Base-by-base conservation (phyloP, 495 filamentous ascomycete genomes). In the Geopyxis carbonaria region DNA sequence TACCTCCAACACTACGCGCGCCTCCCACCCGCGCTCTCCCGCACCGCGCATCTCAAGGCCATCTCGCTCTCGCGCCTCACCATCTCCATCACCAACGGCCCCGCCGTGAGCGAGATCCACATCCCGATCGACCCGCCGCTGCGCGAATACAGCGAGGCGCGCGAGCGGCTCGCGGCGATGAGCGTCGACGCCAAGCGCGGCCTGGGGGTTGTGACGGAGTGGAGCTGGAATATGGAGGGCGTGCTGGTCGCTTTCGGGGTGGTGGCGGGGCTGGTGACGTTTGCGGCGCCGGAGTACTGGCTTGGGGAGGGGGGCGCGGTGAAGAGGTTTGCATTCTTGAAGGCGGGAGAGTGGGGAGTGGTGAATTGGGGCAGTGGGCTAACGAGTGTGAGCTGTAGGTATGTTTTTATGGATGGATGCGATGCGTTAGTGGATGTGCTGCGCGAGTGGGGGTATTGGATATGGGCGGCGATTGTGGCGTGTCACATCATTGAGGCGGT, bases 91-190 rank as follows among this genome's bases (percentile, higher is more conserved):
- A 23, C 35, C 20, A 63, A 62, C n/a, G 61, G 59, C 19, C 57
- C 64, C 31, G 61, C 69, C 53, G 52, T 48, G 22, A 47, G 35
- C 18, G 53, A 42, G 1, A 48, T 50, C 0, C 46, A 45, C 28
- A 62, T 84, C 40, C 67, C 74, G 7, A 56, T 85, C 40, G 54
- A 65, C 7, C 79, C 78, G 3, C 70, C 75, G 0, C 64, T 85
- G 66, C 57, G 58, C 25, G 61, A 62, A 19, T 65, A 61, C 49
- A 43, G 59, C 13, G 74, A 83, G 23, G 64, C 72, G 0, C 67
- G 76, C 9, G 57, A 64, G 34, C 65, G 73, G 23, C 55, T 76
- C n/a, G 70, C 79, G 22, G 63, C 64, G n/a, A 72, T 85, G 68
- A 75, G 79, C 55, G 54, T 66, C 31, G 67, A 72, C 3, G 67